Conservation (phyloP, 805 yeast genomes). For the Brettanomyces naardenensis region DNA sequence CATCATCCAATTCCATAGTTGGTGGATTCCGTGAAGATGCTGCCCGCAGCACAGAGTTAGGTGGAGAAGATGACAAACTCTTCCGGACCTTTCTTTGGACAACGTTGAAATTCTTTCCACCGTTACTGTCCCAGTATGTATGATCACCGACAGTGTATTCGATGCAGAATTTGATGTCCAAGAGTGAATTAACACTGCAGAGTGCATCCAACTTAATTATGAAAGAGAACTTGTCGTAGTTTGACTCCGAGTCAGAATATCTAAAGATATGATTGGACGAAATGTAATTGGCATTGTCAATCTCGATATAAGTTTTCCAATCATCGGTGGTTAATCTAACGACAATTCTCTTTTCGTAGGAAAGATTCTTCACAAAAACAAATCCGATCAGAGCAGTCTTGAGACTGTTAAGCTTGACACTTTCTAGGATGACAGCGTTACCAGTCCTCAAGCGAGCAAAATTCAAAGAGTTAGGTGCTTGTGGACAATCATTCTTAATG, state of each 20-base stretch:
- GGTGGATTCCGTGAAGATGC: not conserved
- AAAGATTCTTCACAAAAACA: conserved; percentile 30
- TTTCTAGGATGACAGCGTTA: conserved; percentile 25
- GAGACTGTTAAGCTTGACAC: conserved; percentile 29
- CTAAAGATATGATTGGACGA: conserved; percentile 33
- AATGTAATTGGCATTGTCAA: conserved; percentile 27
- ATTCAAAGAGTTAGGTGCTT: conserved; percentile 19
- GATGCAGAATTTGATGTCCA: conserved; percentile 33
- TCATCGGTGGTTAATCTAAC: conserved; percentile 43
- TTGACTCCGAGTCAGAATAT: conserved; percentile 23
- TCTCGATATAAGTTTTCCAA: conserved; percentile 31
- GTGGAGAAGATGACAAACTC: not conserved
- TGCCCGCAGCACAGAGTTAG: not conserved
- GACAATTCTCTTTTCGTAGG: conserved; percentile 31
- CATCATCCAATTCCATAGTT: conserved; percentile 20
- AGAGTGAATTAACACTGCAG: conserved; percentile 13
- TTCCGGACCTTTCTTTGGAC: conserved; percentile 19
- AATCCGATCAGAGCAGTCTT: conserved; percentile 37
- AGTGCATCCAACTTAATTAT: conserved; percentile 33
- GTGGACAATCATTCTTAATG: conserved; percentile 24
- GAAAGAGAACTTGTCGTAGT: conserved; percentile 40
- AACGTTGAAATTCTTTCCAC: conserved; percentile 30
- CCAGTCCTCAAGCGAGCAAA: conserved; percentile 24
- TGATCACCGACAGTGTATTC: conserved; percentile 27
- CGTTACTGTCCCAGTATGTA: conserved; percentile 35